Conservation (phyloP, 148 eudicot species). For the Vaccinium corymbosum region DNA sequence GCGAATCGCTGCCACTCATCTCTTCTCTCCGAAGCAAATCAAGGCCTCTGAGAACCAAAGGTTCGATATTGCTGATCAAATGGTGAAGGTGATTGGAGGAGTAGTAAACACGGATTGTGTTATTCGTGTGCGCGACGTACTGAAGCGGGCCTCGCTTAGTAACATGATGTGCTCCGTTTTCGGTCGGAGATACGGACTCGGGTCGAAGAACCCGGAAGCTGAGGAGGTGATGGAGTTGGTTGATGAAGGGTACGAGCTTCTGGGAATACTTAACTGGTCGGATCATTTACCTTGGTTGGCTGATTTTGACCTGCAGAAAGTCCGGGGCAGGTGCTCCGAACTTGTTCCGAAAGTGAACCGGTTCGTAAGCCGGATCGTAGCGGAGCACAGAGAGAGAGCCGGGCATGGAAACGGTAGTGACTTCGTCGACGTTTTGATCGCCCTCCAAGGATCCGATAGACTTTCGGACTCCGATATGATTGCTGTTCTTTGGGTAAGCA, state of each 20-base stretch:
- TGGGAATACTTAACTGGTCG: slow-evolving; percentile 60
- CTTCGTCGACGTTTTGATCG: slow-evolving; percentile 66
- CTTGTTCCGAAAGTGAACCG: slow-evolving; percentile 68
- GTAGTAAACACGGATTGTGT: background rate
- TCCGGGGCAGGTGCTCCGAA: slow-evolving; percentile 55
- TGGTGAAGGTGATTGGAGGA: slow-evolving; percentile 30
- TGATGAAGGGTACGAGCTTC: slow-evolving; percentile 72
- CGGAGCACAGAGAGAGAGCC: slow-evolving; percentile 38
- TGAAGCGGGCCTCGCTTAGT: slow-evolving; percentile 52
- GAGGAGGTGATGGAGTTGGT: slow-evolving; percentile 49
- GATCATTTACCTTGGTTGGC: slow-evolving; percentile 65
- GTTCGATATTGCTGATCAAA: slow-evolving; percentile 32
- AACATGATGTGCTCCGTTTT: slow-evolving; percentile 83
- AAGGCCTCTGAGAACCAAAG: slow-evolving; percentile 41
- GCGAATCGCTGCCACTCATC: slow-evolving; percentile 54
- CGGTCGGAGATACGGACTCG: slow-evolving; percentile 29
- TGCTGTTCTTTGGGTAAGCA: slow-evolving; percentile 74
- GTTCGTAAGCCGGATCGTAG: slow-evolving; percentile 50
- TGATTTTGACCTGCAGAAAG: slow-evolving; percentile 52
- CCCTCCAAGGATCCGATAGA: slow-evolving; percentile 44
- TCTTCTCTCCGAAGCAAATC: slow-evolving; percentile 70
- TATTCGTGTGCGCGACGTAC: slow-evolving; percentile 35
- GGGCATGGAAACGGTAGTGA: slow-evolving; percentile 29
- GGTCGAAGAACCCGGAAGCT: slow-evolving; percentile 22
- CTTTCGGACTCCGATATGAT: slow-evolving; percentile 63